These are phyloP conservation scores for Tephrocybe rancida DNA, from an alignment of 768 basidiomycete genomes.

Conservation along the genomic window DNA sequence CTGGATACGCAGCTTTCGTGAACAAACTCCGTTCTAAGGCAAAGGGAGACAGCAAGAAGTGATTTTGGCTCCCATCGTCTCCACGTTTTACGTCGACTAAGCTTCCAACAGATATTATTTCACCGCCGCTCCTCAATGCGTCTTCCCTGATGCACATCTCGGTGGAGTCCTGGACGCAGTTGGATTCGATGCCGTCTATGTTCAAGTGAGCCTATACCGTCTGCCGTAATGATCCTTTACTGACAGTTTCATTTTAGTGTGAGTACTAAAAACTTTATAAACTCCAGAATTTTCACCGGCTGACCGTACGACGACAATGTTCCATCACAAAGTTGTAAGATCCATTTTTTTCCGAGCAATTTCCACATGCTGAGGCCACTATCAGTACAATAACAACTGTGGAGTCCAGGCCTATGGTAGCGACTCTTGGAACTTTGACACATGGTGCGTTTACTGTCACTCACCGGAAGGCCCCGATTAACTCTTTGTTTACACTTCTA, in stretches of 20 bases:
- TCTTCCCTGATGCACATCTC: constrained; percentile 62
- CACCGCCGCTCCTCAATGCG: constrained; percentile 58
- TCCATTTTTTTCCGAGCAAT: background rate
- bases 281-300: background rate
- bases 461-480: background rate
- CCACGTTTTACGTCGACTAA: background rate
- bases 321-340: constrained; percentile 12
- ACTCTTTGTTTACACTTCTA: constrained; percentile 4
- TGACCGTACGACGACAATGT: background rate
- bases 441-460: constrained; percentile 31
- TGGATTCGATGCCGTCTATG: constrained; percentile 66
- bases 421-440: constrained; percentile 47
- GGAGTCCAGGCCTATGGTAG: constrained; percentile 43
- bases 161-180: constrained; percentile 57
- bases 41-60: constrained; percentile 47
- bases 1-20: constrained; percentile 51
- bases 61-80: constrained; percentile 10
- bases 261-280: background rate
- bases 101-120: constrained; percentile 47
- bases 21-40: constrained; percentile 45
- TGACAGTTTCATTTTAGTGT: constrained; percentile 7
- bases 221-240: background rate
- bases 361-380: background rate
- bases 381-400: constrained; percentile 21
- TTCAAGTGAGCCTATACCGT: constrained; percentile 52